Evolutionary conservation across 345 rosid genomes (phyloP), one percentile per base, ranked within the genome.

Genomic region (Rhodamnia rubescens): DNA sequence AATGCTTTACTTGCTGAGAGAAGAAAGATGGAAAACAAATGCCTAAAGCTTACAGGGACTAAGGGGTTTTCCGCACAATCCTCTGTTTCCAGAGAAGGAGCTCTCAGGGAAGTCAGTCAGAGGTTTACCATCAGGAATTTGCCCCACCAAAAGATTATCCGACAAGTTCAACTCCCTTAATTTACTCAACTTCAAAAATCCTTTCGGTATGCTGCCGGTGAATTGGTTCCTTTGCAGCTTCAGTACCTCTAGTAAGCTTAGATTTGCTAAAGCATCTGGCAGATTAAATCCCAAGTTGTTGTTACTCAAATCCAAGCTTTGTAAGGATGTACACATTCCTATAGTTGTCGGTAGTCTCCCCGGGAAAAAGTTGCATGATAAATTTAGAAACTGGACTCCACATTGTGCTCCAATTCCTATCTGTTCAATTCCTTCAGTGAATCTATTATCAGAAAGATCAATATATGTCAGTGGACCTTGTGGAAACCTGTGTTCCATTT

Each of bases 51-150:
- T 88, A 80, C 94, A 93, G 24, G 93, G 92, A 84, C 84, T 11
- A 42, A 92, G 94, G 26, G 95, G 94, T 80, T 90, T 91, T 85
- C 94, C 95, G 20, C 95, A 93, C 87, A 93, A 89, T 42, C 91
- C 95, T 89, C 40, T 88, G 89, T 91, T 93, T 82, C 95, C 92
- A 6, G 88, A 80, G 83, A 87, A 93, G 27, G 90, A 88, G 78
- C 92, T 91, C 50, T 6, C 47, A 26, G 95, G 95, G 49, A 93
- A 93, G 74, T 91, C 84, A 55, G 85, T 86, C 22, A 93, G 88
- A 74, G 95, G 95, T 58, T 88, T 83, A 10, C 95, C 95, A 1
- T 47, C 84, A 1, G 94, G 93, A 57, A 92, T 92, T 85, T 89
- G 53, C 24, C 95, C 95, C 3, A 24, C 93, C 85, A 93, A 87